Percentiles rank a stretch among this genome's conserved stretches.
These are phyloP conservation scores for Purpureocillium takamizusanense DNA, from an alignment of 2,329 filamentous ascomycete genomes.

Conservation along the genomic window DNA sequence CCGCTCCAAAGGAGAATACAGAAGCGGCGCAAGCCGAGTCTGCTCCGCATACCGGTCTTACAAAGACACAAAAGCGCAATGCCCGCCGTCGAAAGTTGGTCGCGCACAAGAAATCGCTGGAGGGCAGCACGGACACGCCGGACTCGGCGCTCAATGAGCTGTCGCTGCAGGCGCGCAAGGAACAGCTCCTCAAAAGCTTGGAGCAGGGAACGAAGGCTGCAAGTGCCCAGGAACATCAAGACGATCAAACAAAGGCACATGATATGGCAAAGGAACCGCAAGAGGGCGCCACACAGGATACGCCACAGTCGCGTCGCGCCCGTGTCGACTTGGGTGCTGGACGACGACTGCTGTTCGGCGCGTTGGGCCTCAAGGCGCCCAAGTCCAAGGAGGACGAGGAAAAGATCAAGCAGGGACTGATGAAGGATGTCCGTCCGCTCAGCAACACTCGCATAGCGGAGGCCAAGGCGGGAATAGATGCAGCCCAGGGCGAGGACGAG, in stretches of 20 bases:
- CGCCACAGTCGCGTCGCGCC: not conserved
- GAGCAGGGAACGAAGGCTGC: constrained; percentile 12
- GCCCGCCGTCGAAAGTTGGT: constrained; percentile 32
- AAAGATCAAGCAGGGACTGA: constrained; percentile 48
- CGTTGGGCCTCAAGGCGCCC: constrained; percentile 60
- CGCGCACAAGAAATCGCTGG: constrained; percentile 12
- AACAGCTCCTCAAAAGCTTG: constrained; percentile 23
- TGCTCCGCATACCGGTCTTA: constrained; percentile 23
- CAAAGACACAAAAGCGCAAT: constrained; percentile 42
- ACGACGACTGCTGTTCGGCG: constrained; percentile 61
- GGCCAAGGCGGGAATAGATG: constrained; percentile 6
- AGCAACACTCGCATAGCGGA: constrained; percentile 23
- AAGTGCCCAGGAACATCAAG: not conserved
- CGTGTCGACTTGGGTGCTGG: constrained; percentile 46
- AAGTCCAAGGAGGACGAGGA: constrained; percentile 62
- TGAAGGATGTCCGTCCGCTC: constrained; percentile 39
- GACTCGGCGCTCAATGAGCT: constrained; percentile 12
- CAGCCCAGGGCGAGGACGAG: constrained; percentile 16
- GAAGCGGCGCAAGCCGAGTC: not conserved
- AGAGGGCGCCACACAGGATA: not conserved
- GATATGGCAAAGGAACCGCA: constrained; percentile 5
- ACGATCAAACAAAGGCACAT: not conserved
- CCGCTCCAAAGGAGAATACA: not conserved
- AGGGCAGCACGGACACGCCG: not conserved
- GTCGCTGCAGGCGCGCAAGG: constrained; percentile 26